Evolutionary conservation across 2,329 filamentous ascomycete genomes (phyloP), one percentile per base, ranked within the genome.

Genomic region (Plenodomus tracheiphilus): DNA sequence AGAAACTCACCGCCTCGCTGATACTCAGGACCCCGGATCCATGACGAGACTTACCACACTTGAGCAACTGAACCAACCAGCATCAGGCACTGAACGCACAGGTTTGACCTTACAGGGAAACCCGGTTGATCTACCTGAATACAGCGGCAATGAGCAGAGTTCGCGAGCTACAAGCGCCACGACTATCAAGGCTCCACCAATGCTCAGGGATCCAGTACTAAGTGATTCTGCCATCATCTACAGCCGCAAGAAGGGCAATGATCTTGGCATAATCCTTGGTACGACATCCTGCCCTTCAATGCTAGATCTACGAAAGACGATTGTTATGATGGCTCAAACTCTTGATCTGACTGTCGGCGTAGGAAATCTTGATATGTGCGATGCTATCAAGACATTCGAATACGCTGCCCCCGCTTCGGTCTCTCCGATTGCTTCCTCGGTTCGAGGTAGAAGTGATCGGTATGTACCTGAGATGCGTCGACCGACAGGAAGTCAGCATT

Each of bases 201-300:
- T 36, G 4, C n/a, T 20, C 4, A 35, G 42, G 6, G 47, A 62
- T 39, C 38, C 48, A 5, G 37, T 43, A 17, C 37, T 43, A 3
- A 40, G 32, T 4, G 58, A 66, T 30, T 38, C 58, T 6, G 52
- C 58, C n/a, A 47, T 61, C 13, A 46, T 61, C 2, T 55, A 47
- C 20, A 53, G 51, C 46, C 47, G 52, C 17, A 60, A 51, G 44
- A 53, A 50, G 39, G 37, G 47, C 8, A 43, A 51, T 22, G 17
- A 32, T 11, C 4, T 32, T 6, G 4, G 28, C 6, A 15, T 32
- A 10, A 8, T 36, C 25, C 39, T 35, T 43, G 58, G 66, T 67
- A 65, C 32, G 57, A 30, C 38, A n/a, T 28, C 35, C 15, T 8
- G 30, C 17, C n/a, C 15, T 17, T 19, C 37, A 35, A 28, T 40